Percentiles rank a stretch among this genome's conserved stretches.
These are phyloP conservation scores for Aegilops longissima DNA, from an alignment of 176 grass and related monocot species.

Conservation along the genomic window DNA sequence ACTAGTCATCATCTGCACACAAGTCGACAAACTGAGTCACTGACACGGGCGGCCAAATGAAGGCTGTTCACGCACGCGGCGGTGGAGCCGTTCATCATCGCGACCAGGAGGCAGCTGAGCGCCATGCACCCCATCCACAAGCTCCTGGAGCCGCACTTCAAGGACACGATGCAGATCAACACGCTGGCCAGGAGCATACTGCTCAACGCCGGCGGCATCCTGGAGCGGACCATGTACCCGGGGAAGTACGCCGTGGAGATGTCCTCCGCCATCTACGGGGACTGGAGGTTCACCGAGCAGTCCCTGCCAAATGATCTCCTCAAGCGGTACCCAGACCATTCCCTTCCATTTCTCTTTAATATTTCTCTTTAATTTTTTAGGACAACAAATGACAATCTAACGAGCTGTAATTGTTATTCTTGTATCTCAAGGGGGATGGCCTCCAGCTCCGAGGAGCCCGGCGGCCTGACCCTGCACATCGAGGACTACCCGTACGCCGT, in stretches of 20 bases:
- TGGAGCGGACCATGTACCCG: conserved; percentile 84
- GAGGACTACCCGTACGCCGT: conserved; percentile 86
- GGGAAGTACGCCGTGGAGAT: conserved; percentile 79
- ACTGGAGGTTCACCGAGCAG: conserved; percentile 80
- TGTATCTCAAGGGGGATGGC: conserved; percentile 56
- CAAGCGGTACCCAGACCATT: conserved; percentile 39
- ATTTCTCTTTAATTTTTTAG: no score
- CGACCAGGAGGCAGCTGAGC: conserved; percentile 79
- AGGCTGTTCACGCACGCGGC: conserved; percentile 87
- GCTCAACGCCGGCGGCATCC: conserved; percentile 58
- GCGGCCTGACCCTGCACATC: conserved; percentile 47
- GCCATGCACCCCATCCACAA: conserved; percentile 90
- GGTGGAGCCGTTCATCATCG: conserved; percentile 93
- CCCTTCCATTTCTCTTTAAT: not conserved
- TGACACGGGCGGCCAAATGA: not conserved
- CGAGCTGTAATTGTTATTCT: not conserved
- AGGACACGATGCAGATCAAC: conserved; percentile 94
- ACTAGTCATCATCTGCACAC: not conserved
- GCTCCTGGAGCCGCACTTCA: conserved; percentile 89
- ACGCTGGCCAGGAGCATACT: conserved; percentile 83
- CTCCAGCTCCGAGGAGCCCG: conserved; percentile 8
- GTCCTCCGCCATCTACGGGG: conserved; percentile 65
- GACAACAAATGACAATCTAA: not conserved
- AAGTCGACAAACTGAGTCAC: not conserved
- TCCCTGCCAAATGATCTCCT: conserved; percentile 78